Evolutionary conservation across 108 stramenopile species (phyloP).

Genomic region (Hondaea fermentalgiana): DNA sequence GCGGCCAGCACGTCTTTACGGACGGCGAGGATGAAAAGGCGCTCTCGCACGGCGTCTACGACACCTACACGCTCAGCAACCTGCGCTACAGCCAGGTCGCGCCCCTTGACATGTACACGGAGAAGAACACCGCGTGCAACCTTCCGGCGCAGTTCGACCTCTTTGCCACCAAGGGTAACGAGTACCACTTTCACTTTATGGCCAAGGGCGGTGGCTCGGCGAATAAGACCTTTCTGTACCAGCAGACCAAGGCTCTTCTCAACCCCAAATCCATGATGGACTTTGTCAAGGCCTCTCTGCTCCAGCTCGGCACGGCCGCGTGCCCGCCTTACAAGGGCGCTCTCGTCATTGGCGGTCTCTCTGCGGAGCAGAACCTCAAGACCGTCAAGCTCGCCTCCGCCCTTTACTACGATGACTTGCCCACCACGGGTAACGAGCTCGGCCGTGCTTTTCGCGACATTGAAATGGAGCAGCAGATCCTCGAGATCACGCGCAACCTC

Average conservation of each 20-base stretch:
- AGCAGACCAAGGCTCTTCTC: constrained; percentile 86
- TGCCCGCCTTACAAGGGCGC: constrained; percentile 93
- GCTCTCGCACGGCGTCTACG: constrained; percentile 71
- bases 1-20: constrained; percentile 77
- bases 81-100: constrained; percentile 85
- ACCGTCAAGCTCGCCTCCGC: constrained; percentile 86
- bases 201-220: constrained; percentile 94
- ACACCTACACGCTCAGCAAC: constrained; percentile 79
- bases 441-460: constrained; percentile 86
- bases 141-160: constrained; percentile 87
- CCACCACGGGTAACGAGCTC: constrained; percentile 69
- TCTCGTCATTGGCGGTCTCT: constrained; percentile 83
- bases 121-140: constrained; percentile 84
- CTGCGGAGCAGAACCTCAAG: constrained; percentile 81
- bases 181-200: constrained; percentile 84
- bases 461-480: constrained; percentile 73
- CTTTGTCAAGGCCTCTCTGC: constrained; percentile 81
- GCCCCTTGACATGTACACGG: constrained; percentile 83
- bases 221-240: constrained; percentile 90
- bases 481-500: constrained; percentile 74
- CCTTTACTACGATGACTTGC: constrained; percentile 82
- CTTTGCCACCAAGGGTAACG: constrained; percentile 66
- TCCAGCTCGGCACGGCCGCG: constrained; percentile 83
- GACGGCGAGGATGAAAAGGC: constrained; percentile 87
- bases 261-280: constrained; percentile 71